Evolutionary conservation across 169 alveolate species (phyloP).

Genomic region (Ophryocystis elektroscirrha): DNA sequence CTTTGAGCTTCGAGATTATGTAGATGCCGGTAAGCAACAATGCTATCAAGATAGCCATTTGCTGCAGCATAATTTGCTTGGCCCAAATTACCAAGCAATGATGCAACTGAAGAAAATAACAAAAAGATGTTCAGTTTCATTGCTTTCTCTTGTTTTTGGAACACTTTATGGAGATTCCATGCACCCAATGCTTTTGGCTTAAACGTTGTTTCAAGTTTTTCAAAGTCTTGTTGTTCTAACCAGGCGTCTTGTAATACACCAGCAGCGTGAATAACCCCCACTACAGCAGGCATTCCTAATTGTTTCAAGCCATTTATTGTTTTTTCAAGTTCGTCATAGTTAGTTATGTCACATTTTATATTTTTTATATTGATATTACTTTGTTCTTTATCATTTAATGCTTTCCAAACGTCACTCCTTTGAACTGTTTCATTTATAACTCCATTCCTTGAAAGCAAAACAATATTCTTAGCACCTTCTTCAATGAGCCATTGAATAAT

Average conservation of each 20-base stretch:
- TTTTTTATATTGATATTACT: not conserved
- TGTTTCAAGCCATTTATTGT: too few species aligned
- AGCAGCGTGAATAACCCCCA: constrained; percentile 35
- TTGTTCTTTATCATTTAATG: not conserved
- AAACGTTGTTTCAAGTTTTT: constrained; percentile 20
- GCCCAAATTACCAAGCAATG: constrained; percentile 32
- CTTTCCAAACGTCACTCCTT: too few species aligned
- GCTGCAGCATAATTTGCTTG: constrained; percentile 44
- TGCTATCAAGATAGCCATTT: constrained; percentile 30
- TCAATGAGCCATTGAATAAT: not conserved
- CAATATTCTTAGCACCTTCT: not conserved
- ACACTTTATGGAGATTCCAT: constrained; percentile 33
- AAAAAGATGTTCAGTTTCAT: constrained; percentile 19
- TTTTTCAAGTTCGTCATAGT: not conserved
- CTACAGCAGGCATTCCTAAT: constrained; percentile 1
- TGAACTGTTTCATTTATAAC: not conserved
- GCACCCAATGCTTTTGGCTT: constrained; percentile 39
- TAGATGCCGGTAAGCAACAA: constrained; percentile 23
- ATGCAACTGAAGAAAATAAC: constrained; percentile 32
- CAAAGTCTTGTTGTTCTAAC: constrained; percentile 17
- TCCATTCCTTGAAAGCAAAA: not conserved
- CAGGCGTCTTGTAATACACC: constrained; percentile 31
- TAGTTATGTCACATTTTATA: not conserved
- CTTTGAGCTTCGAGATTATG: constrained; percentile 26
- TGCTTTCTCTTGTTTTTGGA: constrained; percentile 2